Evolutionary conservation across 2,329 filamentous ascomycete genomes (phyloP).

Genomic region (Escovopsis sp.): DNA sequence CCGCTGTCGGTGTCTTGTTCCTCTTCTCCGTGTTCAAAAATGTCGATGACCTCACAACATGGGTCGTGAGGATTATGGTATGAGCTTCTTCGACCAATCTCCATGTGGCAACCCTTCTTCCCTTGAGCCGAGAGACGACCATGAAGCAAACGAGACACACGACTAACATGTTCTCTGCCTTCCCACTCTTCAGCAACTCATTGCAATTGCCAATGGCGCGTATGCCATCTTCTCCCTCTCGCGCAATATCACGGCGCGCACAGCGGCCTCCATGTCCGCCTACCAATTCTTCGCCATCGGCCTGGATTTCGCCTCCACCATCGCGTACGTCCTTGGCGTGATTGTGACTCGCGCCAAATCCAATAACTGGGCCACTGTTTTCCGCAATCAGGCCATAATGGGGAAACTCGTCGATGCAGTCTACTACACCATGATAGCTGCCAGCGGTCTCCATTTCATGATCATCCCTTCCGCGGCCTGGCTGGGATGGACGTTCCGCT

Average conservation of each 20-base stretch:
- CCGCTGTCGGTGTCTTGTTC: slow-evolving; percentile 54
- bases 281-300: slow-evolving; percentile 76
- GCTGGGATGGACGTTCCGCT: slow-evolving; percentile 63
- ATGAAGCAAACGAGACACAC: too few relatives aligned
- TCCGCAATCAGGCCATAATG: slow-evolving; percentile 39
- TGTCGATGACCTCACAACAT: slow-evolving; percentile 47
- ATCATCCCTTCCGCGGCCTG: slow-evolving; percentile 59
- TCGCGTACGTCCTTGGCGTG: slow-evolving; percentile 41
- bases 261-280: slow-evolving; percentile 67
- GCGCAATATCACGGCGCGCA: slow-evolving; percentile 52
- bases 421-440: slow-evolving; percentile 50
- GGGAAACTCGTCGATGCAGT: slow-evolving; percentile 48
- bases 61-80: slow-evolving; percentile 66
- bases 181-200: slow-evolving; percentile 43
- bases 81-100: slow-evolving; percentile 14
- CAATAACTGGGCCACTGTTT: slow-evolving; percentile 49
- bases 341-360: slow-evolving; percentile 29
- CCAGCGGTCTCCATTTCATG: slow-evolving; percentile 52
- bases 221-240: slow-evolving; percentile 75
- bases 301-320: slow-evolving; percentile 45
- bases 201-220: slow-evolving; percentile 52
- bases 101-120: not conserved
- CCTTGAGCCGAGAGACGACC: too few relatives aligned
- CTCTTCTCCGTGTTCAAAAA: slow-evolving; percentile 64
- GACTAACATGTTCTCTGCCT: too few relatives aligned